Evolutionary conservation across 768 basidiomycete species (phyloP).

Genomic region (Macrocybe gigantea): DNA sequence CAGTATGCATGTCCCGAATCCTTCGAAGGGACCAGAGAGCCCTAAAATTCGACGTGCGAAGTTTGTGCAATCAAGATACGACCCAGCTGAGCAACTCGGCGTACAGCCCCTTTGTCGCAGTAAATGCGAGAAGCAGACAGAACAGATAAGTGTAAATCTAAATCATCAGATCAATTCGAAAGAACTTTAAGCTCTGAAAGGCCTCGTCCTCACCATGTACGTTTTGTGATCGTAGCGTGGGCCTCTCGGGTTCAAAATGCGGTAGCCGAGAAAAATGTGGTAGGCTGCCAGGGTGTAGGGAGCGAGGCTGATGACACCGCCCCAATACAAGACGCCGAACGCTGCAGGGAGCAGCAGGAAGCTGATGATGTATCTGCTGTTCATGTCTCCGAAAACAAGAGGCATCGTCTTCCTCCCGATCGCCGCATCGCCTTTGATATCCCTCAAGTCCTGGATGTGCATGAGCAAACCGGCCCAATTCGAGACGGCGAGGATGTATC

Average conservation of each 20-base stretch:
- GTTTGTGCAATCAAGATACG: too few relatives aligned
- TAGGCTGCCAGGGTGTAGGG: not conserved
- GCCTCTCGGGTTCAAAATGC: constrained; percentile 3
- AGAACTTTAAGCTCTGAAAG: too few relatives aligned
- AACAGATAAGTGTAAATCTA: too few relatives aligned
- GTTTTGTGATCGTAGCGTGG: constrained; percentile 13
- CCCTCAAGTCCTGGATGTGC: constrained; percentile 11
- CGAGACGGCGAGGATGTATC: constrained; percentile 3
- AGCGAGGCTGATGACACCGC: constrained; percentile 1
- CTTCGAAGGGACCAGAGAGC: too few relatives aligned
- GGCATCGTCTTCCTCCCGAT: constrained; percentile 10
- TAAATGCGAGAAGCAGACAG: too few relatives aligned
- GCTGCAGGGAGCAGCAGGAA: constrained; percentile 4
- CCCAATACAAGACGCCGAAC: constrained; percentile 1
- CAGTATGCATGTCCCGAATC: too few relatives aligned
- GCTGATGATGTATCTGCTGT: constrained; percentile 4
- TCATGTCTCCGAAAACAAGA: constrained; percentile 6
- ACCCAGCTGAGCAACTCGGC: too few relatives aligned
- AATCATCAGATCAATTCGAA: too few relatives aligned
- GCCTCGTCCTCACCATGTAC: constrained; percentile 8
- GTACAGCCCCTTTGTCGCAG: too few relatives aligned
- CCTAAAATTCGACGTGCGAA: too few relatives aligned
- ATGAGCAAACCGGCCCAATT: constrained; percentile 5
- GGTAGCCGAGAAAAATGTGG: constrained; percentile 8
- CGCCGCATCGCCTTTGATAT: constrained; percentile 10